Percentiles rank a stretch among this genome's conserved stretches.
These are phyloP conservation scores for Saturnispora hagleri DNA, from an alignment of 805 yeast genomes.

Conservation along the genomic window DNA sequence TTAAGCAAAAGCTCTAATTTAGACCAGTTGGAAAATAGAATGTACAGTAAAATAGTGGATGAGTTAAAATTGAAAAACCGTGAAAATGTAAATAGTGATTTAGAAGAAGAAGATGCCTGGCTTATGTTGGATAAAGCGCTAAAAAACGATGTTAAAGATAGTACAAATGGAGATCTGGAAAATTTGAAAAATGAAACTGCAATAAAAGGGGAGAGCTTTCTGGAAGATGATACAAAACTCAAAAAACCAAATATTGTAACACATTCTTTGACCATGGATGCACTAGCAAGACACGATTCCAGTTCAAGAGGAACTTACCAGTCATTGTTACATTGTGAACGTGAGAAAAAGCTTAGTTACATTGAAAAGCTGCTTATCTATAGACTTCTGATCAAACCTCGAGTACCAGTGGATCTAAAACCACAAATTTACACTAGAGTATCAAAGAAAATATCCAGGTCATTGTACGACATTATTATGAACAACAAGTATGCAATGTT, in stretches of 20 bases:
- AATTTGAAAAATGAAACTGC: neutral
- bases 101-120: conserved; percentile 9
- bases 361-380: conserved; percentile 52
- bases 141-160: neutral
- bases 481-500: conserved; percentile 12
- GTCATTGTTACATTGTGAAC: neutral
- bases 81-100: neutral
- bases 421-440: conserved; percentile 40
- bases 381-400: conserved; percentile 41
- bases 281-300: conserved; percentile 10
- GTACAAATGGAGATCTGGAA: neutral
- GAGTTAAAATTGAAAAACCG: conserved; percentile 4
- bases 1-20: conserved; percentile 5
- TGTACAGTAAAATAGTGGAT: conserved; percentile 6
- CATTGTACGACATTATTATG: conserved; percentile 34
- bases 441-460: conserved; percentile 54
- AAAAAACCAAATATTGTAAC: conserved; percentile 9
- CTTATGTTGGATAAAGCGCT: conserved; percentile 8
- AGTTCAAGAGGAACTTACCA: neutral
- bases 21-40: conserved; percentile 4
- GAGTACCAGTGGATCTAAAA: conserved; percentile 29
- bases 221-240: neutral
- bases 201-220: neutral
- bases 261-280: conserved; percentile 8
- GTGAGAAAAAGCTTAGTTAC: conserved; percentile 6